Percentiles rank a stretch among this genome's conserved stretches.
Conservation (phyloP, 371 early-diverging fungal species). For the Mortierella sp. region DNA sequence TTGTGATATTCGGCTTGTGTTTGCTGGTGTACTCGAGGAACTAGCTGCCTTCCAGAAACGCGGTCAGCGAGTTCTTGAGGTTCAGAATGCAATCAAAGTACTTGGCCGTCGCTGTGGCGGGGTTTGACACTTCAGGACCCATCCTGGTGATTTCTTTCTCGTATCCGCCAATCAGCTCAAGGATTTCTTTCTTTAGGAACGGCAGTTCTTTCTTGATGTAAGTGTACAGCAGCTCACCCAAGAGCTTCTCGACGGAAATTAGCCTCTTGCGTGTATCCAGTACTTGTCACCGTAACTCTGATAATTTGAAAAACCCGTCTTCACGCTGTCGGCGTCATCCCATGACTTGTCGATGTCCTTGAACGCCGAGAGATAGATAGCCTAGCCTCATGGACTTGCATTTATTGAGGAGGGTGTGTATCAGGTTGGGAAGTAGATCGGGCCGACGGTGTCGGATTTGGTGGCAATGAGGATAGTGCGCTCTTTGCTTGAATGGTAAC, state of each 20-base stretch:
- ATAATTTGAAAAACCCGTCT: constrained; percentile 32
- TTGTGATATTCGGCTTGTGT: constrained; percentile 5
- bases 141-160: constrained; percentile 30
- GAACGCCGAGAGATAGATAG: too few species aligned
- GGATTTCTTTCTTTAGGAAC: constrained; percentile 25
- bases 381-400: constrained; percentile 43
- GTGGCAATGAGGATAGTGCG: constrained; percentile 48
- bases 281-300: constrained; percentile 17
- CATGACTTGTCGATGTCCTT: constrained; percentile 38
- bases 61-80: constrained; percentile 20
- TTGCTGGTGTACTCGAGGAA: constrained; percentile 28
- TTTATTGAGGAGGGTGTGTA: constrained; percentile 38
- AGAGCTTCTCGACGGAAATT: constrained; percentile 30
- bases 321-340: constrained; percentile 30
- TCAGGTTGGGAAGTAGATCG: constrained; percentile 30
- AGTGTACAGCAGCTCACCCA: constrained; percentile 28
- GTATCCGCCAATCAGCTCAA: constrained; percentile 4
- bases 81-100: constrained; percentile 23
- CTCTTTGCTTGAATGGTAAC: constrained; percentile 30
- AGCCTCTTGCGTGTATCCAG: constrained; percentile 24
- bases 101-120: constrained; percentile 14
- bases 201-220: constrained; percentile 51
- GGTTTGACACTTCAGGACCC: constrained; percentile 16
- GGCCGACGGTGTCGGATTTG: constrained; percentile 37
- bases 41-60: constrained; percentile 30